phyloP scores from a whole-genome alignment of 768 basidiomycete species.

The Leccinum imitatum region DNA sequence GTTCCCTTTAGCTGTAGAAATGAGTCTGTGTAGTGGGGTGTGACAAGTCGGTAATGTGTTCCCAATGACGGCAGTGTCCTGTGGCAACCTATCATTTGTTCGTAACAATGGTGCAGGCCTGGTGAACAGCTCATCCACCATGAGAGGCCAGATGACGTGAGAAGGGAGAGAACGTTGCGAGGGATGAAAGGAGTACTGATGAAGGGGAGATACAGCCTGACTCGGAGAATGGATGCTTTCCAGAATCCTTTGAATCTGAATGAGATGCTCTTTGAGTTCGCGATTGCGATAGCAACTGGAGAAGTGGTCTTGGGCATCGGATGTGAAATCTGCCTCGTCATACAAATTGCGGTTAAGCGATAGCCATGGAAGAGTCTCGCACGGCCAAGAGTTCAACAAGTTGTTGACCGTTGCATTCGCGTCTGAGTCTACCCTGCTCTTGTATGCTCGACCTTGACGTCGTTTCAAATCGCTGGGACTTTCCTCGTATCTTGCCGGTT shows the following conservation, averaged over 20 bases:
- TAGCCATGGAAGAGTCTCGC: conserved; percentile 2
- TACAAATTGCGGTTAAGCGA: conserved; percentile 2
- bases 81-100: not conserved
- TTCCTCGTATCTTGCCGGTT: not conserved
- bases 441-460: conserved; percentile 6
- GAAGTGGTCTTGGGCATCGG: conserved; percentile 4
- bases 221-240: not conserved
- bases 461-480: not conserved
- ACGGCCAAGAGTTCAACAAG: conserved; percentile 15
- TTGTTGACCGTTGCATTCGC: not conserved
- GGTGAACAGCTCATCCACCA: not conserved
- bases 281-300: conserved; percentile 14
- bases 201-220: not conserved
- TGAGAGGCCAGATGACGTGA: not conserved
- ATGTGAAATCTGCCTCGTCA: not conserved
- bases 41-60: not conserved
- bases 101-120: not conserved
- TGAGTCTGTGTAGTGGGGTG: conserved; percentile 4
- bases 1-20: not conserved
- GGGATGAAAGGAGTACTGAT: not conserved
- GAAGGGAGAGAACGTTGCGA: not conserved
- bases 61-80: not conserved
- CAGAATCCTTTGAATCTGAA: not conserved
- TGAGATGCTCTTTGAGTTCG: not conserved
- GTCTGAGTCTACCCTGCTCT: conserved; percentile 1